Conservation (phyloP, 305 asterid species). For the Solanum chacoense region DNA sequence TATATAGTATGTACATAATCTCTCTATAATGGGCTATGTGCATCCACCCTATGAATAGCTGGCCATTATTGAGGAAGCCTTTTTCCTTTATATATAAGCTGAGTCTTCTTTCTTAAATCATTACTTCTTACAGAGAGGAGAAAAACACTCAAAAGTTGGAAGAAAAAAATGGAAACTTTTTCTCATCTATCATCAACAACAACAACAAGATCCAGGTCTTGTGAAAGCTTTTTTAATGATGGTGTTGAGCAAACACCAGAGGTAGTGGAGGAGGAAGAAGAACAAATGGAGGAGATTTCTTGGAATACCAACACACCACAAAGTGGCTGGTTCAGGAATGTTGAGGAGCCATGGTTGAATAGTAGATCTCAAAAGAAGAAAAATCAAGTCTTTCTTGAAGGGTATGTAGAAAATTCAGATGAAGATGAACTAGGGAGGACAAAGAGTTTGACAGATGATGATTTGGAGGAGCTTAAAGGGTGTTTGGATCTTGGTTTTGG, state of each 20-base stretch:
- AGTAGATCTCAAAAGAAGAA: constrained; percentile 10
- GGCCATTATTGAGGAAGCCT: not conserved
- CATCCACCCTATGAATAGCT: constrained; percentile 3
- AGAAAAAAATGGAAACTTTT: constrained; percentile 3
- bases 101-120: not conserved
- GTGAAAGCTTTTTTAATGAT: constrained; percentile 7
- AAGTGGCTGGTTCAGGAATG: constrained; percentile 5
- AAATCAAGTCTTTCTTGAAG: constrained; percentile 23
- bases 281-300: not conserved
- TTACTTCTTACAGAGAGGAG: constrained; percentile 1
- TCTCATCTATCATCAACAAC: constrained; percentile 3
- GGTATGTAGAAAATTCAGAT: constrained; percentile 21
- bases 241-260: not conserved
- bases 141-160: not conserved
- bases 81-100: constrained; percentile 5
- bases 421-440: constrained; percentile 31
- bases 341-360: not conserved
- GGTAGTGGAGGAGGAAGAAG: not conserved
- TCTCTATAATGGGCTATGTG: not conserved
- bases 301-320: constrained; percentile 1
- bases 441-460: constrained; percentile 30
- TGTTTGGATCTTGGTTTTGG: constrained; percentile 38
- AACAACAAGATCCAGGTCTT: constrained; percentile 5
- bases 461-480: constrained; percentile 31
- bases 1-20: not conserved